phyloP scores from a whole-genome alignment of 768 basidiomycete species.

The Agaricus sinodeliciosus region DNA sequence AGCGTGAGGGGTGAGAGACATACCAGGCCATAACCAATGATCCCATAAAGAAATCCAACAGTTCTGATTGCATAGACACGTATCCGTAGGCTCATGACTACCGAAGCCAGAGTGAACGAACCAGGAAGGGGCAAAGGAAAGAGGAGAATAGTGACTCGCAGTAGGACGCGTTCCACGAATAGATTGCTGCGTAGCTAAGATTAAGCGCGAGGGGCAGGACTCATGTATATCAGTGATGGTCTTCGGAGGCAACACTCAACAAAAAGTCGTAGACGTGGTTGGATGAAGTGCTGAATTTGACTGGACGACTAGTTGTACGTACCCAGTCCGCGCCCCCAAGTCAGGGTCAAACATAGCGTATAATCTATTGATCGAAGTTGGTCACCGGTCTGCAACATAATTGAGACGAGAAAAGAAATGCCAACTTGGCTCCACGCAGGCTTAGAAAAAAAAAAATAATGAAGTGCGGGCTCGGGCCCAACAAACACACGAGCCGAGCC shows the following conservation, averaged over 20 bases:
- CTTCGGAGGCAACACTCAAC: not conserved
- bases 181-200: not conserved
- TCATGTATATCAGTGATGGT: conserved; percentile 2
- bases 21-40: conserved; percentile 7
- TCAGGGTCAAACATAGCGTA: not conserved
- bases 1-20: not conserved
- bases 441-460: too few relatives aligned
- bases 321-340: too few relatives aligned
- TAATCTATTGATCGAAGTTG: too few relatives aligned
- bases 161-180: not conserved
- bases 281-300: not conserved
- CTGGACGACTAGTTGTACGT: not conserved
- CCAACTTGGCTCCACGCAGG: too few relatives aligned
- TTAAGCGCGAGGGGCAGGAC: conserved; percentile 7
- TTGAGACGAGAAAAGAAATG: too few relatives aligned
- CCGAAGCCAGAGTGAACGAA: not conserved
- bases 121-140: not conserved
- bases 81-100: not conserved
- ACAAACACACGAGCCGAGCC: too few relatives aligned
- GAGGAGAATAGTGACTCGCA: not conserved
- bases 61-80: not conserved
- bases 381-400: too few relatives aligned
- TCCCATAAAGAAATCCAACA: conserved; percentile 6
- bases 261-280: not conserved
- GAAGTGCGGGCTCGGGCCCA: too few relatives aligned